Evolutionary conservation across 768 basidiomycete species (phyloP), one percentile per base, ranked within the genome.

Genomic region (Suillus brevipes): DNA sequence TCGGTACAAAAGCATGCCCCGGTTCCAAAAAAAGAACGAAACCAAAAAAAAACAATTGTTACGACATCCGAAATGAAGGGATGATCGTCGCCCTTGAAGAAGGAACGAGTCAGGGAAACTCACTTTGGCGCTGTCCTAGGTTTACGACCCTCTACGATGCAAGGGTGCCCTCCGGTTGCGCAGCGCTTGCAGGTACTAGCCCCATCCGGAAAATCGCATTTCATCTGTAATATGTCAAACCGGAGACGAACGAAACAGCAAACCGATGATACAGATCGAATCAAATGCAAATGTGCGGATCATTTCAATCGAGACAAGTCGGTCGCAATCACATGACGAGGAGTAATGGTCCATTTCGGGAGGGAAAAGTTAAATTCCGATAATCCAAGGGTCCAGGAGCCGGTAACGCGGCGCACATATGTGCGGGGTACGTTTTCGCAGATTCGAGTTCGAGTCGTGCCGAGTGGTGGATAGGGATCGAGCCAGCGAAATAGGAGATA

Each of bases 61-160:
- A 64, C 53, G 53, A 65, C 61, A 78, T 65, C 62, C 73, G 43
- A 73, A 64, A 68, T 55, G 55, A 64, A 64, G 38, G 28, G 28
- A 45, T 20, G 53, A 40, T 59, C 40, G 58, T 59, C 58, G 58
- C 40, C 28, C 10, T 42, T 42, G 23, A 23, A 31, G 50, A 31
- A 34, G 61, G 58, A 18, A 52, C 42, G n/a, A 43, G 52, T 10
- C 28, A 60, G 38, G 58, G 23, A 28, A 28, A 87, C 92, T 86
- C 76, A 94, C 92, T 93, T 94, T 66, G 92, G 91, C 28, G 87
- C 87, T 34, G 85, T 89, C 71, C 87, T 83, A 62, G 87, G 89
- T 78, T 91, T 92, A 66, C 92, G 84, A 58, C 91, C 91, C 76
- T 93, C 92, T 45, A 94, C 91, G 68, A 93, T 87, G 74, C 92